phyloP scores from a whole-genome alignment of 1,139 yeast genomes.

The Candida neerlandica region DNA sequence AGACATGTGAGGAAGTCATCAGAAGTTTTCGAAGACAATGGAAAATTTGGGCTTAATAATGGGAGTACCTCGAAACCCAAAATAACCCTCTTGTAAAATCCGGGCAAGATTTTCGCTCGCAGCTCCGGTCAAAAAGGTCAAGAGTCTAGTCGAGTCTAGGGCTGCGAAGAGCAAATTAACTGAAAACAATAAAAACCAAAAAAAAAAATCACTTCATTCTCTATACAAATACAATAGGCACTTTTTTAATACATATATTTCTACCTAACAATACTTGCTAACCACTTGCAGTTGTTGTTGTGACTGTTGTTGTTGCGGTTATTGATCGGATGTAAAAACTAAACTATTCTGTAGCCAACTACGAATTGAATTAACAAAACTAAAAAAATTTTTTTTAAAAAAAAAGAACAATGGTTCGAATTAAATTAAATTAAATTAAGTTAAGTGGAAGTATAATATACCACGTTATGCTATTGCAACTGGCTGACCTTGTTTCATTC shows the following conservation, averaged over 20 bases:
- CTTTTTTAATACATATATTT: background rate
- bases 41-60: background rate
- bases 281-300: no score
- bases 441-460: background rate
- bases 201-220: slow-evolving; percentile 1
- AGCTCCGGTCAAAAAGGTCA: background rate
- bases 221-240: background rate
- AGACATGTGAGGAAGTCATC: background rate
- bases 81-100: background rate
- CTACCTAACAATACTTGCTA: background rate
- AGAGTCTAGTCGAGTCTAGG: background rate
- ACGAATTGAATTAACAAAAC: no score
- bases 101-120: background rate
- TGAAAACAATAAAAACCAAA: background rate
- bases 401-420: background rate
- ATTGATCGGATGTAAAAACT: no score
- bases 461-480: slow-evolving; percentile 37
- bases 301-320: no score
- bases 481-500: slow-evolving; percentile 43
- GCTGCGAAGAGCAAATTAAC: background rate
- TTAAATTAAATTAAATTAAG: no score
- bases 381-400: no score
- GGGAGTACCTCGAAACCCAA: background rate
- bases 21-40: background rate
- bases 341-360: no score